Conservation (phyloP, 257 asterid species). For the Solanum clarkiae region DNA sequence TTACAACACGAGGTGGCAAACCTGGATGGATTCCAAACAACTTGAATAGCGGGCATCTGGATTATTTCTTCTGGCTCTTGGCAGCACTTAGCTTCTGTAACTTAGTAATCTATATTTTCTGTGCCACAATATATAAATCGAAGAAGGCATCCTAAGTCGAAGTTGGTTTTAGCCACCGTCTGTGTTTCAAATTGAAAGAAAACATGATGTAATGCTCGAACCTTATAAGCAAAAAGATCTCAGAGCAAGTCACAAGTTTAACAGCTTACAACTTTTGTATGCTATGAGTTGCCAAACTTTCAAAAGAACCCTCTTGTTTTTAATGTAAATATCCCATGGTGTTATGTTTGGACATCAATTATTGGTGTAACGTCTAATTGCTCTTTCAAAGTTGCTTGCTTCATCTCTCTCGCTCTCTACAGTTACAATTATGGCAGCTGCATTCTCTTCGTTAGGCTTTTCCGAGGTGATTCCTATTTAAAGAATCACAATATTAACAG, state of each 20-base stretch:
- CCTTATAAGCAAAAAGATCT: not conserved
- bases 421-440: not conserved
- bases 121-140: slow-evolving; percentile 61
- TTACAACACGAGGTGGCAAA: slow-evolving; percentile 58
- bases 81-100: slow-evolving; percentile 67
- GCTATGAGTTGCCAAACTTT: not conserved
- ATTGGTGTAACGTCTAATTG: not conserved
- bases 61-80: slow-evolving; percentile 75
- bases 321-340: not conserved
- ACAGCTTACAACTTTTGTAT: not conserved
- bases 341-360: not conserved
- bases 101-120: slow-evolving; percentile 46
- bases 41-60: slow-evolving; percentile 75
- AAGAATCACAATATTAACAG: too few relatives aligned
- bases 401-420: not conserved
- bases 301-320: not conserved
- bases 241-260: not conserved
- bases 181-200: not conserved
- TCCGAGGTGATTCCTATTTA: not conserved
- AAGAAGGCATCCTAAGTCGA: slow-evolving; percentile 44
- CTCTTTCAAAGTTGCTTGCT: not conserved
- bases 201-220: not conserved
- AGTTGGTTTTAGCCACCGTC: not conserved
- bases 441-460: not conserved
- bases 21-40: slow-evolving; percentile 89